phyloP scores from a whole-genome alignment of 2,329 filamentous ascomycete genomes.

The Zymoseptoria ardabiliae region DNA sequence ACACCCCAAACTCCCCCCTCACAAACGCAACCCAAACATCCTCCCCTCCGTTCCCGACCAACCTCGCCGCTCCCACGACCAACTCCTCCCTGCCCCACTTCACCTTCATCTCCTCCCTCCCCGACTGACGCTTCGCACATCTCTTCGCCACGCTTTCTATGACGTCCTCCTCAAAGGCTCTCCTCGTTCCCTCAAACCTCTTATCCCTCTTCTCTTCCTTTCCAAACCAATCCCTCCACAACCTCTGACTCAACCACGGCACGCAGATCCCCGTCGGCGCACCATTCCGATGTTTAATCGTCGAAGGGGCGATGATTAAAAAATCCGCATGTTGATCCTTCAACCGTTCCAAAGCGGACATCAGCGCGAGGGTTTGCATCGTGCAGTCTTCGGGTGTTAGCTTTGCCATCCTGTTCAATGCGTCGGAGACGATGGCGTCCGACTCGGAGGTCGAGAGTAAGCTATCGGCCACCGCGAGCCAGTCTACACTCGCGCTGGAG shows the following conservation, averaged over 20 bases:
- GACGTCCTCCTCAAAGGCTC: conserved; percentile 11
- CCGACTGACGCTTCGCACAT: conserved; percentile 1
- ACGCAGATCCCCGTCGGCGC: conserved; percentile 15
- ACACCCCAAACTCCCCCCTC: neutral
- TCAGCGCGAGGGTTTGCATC: conserved; percentile 17
- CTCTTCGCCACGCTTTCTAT: conserved; percentile 13
- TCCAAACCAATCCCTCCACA: conserved; percentile 20
- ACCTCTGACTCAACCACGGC: conserved; percentile 17
- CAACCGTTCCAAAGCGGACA: conserved; percentile 19
- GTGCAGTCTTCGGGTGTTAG: conserved; percentile 16
- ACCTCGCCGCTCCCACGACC: conserved; percentile 5
- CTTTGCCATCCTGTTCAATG: conserved; percentile 3
- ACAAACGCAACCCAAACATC: conserved; percentile 10
- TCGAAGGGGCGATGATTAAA: conserved; percentile 18
- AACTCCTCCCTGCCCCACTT: conserved; percentile 1
- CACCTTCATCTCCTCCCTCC: conserved; percentile 8
- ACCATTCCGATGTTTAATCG: conserved; percentile 15
- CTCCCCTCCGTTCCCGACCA: neutral
- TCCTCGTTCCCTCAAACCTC: conserved; percentile 6
- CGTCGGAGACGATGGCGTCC: conserved; percentile 11
- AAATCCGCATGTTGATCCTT: conserved; percentile 21
- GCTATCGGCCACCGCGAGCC: conserved; percentile 22
- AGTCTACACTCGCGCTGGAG: conserved; percentile 16
- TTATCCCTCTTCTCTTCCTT: conserved; percentile 1
- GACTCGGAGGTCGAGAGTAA: conserved; percentile 13